Evolutionary conservation across 805 yeast species (phyloP).

Genomic region (Candida silvicultrix): DNA sequence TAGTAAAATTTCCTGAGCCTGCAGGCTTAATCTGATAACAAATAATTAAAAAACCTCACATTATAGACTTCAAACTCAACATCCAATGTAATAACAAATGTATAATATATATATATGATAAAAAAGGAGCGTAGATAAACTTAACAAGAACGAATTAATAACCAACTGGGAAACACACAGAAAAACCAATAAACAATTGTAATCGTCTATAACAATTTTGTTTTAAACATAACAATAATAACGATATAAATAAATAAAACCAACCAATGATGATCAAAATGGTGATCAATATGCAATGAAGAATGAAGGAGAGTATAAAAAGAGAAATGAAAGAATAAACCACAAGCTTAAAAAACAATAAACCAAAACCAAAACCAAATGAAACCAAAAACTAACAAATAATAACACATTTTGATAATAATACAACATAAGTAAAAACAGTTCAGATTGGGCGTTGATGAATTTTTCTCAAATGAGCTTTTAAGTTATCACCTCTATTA

Average conservation of each 20-base stretch:
- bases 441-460: conserved; percentile 28
- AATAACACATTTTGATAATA: background rate
- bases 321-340: background rate
- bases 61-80: too few relatives aligned
- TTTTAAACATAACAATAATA: background rate
- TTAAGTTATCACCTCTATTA: conserved; percentile 70
- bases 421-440: background rate
- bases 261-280: background rate
- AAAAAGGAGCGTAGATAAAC: background rate
- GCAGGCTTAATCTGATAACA: background rate
- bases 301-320: too few relatives aligned
- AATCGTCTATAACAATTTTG: background rate
- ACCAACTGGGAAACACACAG: background rate
- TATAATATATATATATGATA: too few relatives aligned
- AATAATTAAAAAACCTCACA: too few relatives aligned
- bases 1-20: background rate
- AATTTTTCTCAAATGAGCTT: conserved; percentile 68
- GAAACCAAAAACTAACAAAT: background rate
- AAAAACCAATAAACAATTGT: background rate
- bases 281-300: background rate
- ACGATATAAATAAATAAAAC: too few relatives aligned
- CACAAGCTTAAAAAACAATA: background rate
- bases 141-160: background rate
- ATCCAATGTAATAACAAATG: too few relatives aligned
- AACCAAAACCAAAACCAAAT: background rate